phyloP scores from a whole-genome alignment of 345 rosid genomes.

The Eucalyptus dawsonii region DNA sequence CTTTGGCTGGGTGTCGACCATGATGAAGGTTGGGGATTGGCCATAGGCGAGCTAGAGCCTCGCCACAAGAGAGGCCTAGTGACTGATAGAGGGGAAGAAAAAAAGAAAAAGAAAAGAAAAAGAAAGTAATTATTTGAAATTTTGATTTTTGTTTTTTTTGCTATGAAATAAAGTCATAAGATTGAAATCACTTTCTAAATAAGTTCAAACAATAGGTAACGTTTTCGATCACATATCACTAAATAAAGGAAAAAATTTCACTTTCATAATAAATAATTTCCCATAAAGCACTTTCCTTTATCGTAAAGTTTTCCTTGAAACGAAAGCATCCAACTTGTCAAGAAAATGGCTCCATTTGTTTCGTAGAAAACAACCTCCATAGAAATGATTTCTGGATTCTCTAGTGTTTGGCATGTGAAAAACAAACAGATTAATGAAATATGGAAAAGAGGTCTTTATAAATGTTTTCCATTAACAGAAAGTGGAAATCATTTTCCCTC shows the following conservation, averaged over 20 bases:
- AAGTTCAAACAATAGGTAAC: too few relatives aligned
- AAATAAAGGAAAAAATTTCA: fast-evolving
- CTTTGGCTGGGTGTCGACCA: fast-evolving
- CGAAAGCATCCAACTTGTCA: fast-evolving
- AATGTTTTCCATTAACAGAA: too few relatives aligned
- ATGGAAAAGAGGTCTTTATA: background rate
- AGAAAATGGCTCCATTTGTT: fast-evolving
- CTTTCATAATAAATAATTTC: background rate
- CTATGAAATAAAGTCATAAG: too few relatives aligned
- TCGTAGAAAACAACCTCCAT: fast-evolving
- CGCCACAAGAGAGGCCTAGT: fast-evolving
- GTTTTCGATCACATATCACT: background rate
- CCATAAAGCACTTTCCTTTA: background rate
- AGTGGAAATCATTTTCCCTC: background rate
- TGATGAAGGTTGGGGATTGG: fast-evolving
- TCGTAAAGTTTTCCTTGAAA: too few relatives aligned
- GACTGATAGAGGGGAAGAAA: fast-evolving
- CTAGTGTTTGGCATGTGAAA: background rate
- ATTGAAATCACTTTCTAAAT: background rate
- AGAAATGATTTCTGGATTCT: fast-evolving
- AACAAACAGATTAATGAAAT: too few relatives aligned
- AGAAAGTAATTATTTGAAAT: background rate
- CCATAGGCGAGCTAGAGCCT: fast-evolving
- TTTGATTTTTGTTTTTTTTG: too few relatives aligned
- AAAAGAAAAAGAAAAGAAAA: too few relatives aligned